phyloP scores from a whole-genome alignment of 768 basidiomycete genomes.

The Termitomyces sp. region DNA sequence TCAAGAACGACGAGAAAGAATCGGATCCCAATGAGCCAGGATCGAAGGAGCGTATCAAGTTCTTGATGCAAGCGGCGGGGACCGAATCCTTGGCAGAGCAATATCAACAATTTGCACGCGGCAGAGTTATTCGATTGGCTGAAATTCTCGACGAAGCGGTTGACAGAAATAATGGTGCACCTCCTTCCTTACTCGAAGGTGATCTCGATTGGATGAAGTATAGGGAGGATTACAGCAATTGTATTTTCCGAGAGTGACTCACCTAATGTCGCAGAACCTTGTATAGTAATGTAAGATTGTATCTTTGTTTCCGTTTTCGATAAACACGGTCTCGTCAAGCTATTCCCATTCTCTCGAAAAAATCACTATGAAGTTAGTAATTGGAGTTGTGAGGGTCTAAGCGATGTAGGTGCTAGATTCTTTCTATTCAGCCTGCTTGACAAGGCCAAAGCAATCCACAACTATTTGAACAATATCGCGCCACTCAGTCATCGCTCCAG shows the following conservation, averaged over 20 bases:
- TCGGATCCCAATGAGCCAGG: background rate
- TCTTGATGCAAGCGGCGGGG: background rate
- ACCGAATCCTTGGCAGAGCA: background rate
- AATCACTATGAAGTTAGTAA: too few species aligned
- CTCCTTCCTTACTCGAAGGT: background rate
- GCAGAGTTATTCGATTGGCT: background rate
- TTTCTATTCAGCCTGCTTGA: background rate
- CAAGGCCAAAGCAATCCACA: conserved; percentile 45
- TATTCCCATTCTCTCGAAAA: background rate
- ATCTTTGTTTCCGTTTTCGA: background rate
- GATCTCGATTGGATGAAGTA: background rate
- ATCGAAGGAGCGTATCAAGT: background rate
- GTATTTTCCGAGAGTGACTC: background rate
- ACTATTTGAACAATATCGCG: conserved; percentile 76
- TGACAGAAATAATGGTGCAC: background rate
- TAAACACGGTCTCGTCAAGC: background rate
- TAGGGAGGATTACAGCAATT: background rate
- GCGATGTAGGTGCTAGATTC: background rate
- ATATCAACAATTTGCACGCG: background rate
- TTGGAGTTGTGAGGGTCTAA: background rate
- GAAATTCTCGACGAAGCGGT: background rate
- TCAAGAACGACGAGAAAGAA: background rate
- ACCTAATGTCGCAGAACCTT: background rate
- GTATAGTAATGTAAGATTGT: background rate
- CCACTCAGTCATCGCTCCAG: conserved; percentile 98